Conservation (phyloP, 768 basidiomycete genomes). For the Chalciporus sphaerocephalus region DNA sequence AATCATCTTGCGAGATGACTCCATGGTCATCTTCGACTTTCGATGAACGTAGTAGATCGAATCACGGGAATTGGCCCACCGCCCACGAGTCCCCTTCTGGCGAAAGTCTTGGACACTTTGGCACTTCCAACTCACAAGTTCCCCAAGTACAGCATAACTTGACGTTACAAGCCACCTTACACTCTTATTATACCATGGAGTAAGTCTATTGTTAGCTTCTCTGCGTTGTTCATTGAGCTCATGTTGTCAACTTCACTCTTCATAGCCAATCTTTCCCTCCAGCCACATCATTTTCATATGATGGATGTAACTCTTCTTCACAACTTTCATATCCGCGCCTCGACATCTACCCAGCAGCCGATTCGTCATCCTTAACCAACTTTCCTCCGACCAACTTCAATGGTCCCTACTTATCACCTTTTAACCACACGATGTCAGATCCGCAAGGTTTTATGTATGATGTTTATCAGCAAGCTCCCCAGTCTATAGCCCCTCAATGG, state of each 20-base stretch:
- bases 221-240: neutral
- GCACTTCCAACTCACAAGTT: neutral
- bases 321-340: neutral
- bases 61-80: neutral
- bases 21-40: slow-evolving; percentile 3
- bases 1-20: slow-evolving; percentile 9
- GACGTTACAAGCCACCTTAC: neutral
- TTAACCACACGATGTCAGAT: neutral
- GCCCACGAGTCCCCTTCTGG: neutral
- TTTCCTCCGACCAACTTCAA: neutral
- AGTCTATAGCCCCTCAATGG: neutral
- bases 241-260: neutral
- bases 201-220: neutral
- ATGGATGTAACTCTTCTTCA: neutral
- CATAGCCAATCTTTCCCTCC: neutral
- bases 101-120: no score
- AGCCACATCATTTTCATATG: neutral
- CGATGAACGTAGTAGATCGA: neutral
- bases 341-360: neutral
- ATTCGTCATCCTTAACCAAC: neutral
- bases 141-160: neutral
- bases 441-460: neutral
- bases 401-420: neutral
- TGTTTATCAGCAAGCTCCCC: neutral
- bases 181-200: neutral